These are phyloP conservation scores for Capsicum rhomboideum DNA, from an alignment of 257 asterid genomes.

Conservation along the genomic window DNA sequence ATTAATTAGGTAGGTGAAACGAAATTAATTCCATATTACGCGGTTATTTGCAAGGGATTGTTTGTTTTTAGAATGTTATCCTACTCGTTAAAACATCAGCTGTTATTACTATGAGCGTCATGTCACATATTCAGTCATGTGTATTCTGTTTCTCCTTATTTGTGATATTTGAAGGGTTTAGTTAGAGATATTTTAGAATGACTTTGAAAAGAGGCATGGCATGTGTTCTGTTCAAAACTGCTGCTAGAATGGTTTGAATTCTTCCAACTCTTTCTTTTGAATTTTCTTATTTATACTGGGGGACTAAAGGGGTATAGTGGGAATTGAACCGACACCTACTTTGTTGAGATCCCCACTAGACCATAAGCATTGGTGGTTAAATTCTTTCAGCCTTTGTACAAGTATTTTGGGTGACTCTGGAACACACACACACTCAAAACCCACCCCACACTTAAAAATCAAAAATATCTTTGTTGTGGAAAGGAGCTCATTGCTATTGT, in stretches of 20 bases:
- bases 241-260: background rate
- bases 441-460: no score
- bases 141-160: background rate
- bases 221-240: background rate
- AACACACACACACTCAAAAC: no score
- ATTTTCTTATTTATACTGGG: background rate
- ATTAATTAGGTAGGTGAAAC: background rate
- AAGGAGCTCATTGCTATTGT: background rate
- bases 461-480: background rate
- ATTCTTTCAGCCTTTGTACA: background rate
- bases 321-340: background rate
- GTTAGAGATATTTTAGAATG: background rate
- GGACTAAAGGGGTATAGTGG: background rate
- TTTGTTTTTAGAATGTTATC: background rate
- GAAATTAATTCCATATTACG: background rate
- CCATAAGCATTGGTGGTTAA: background rate
- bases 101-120: background rate
- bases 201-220: background rate
- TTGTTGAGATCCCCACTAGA: background rate
- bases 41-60: background rate
- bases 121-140: background rate
- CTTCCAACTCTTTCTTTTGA: background rate
- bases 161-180: background rate
- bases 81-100: background rate
- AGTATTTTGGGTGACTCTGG: background rate